Evolutionary conservation across 1,284 basidiomycete genomes (phyloP).

Genomic region (Trametes versicolor): DNA sequence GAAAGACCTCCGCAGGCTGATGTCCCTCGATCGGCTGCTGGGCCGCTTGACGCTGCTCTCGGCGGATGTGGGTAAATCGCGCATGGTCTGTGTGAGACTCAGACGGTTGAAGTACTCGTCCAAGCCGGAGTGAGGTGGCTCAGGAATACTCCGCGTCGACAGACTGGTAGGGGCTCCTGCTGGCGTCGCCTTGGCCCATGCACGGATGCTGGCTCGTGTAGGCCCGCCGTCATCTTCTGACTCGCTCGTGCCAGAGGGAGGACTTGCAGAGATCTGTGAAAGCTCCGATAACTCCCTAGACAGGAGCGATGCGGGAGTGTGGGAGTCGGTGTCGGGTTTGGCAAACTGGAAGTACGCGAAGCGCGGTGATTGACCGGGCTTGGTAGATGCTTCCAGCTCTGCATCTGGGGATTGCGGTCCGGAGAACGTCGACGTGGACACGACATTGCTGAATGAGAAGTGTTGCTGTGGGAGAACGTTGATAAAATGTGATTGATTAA

Average conservation of each 20-base stretch:
- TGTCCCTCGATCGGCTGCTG: slow-evolving; percentile 16
- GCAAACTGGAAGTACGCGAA: background rate
- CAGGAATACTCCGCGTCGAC: slow-evolving; percentile 6
- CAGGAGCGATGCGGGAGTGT: background rate
- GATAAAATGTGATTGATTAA: background rate
- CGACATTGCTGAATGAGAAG: slow-evolving; percentile 3
- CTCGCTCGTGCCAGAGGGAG: slow-evolving; percentile 9
- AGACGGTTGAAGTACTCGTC: slow-evolving; percentile 16
- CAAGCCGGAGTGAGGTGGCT: slow-evolving; percentile 10
- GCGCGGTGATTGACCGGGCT: background rate
- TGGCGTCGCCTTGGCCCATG: slow-evolving; percentile 27
- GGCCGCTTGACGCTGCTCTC: background rate
- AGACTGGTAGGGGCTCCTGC: slow-evolving; percentile 21
- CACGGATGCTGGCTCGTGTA: slow-evolving; percentile 29
- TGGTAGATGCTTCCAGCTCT: slow-evolving; percentile 1
- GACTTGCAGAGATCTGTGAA: background rate
- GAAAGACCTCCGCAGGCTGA: background rate
- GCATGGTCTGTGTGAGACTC: slow-evolving; percentile 17
- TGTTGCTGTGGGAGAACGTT: background rate
- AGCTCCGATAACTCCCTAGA: background rate
- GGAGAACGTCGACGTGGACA: slow-evolving; percentile 1
- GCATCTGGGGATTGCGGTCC: slow-evolving; percentile 16
- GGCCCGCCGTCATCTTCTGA: slow-evolving; percentile 18
- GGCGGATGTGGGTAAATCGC: background rate
- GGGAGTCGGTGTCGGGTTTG: background rate